Percentiles rank a stretch among this genome's conserved stretches.
Evolutionary conservation across 805 yeast genomes (phyloP).

Genomic region (Candida ficus): DNA sequence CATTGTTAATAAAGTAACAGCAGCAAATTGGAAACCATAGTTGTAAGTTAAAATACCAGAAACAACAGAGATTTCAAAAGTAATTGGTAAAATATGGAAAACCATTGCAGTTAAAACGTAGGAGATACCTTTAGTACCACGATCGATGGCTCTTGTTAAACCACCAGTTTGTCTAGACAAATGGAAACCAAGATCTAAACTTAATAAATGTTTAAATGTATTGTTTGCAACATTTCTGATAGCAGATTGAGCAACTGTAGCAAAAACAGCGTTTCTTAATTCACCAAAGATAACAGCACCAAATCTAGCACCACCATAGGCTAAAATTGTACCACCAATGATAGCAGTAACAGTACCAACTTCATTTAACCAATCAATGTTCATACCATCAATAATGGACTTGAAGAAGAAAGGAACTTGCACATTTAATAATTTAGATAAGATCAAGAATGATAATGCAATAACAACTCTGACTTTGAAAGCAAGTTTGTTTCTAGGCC

Average conservation of each 20-base stretch:
- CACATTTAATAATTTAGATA: slow-evolving; percentile 82
- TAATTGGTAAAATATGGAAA: slow-evolving; percentile 91
- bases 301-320: slow-evolving; percentile 91
- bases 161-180: slow-evolving; percentile 93
- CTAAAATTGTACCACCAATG: slow-evolving; percentile 65
- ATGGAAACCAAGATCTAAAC: slow-evolving; percentile 86
- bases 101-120: slow-evolving; percentile 94
- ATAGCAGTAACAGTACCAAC: slow-evolving; percentile 61
- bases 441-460: slow-evolving; percentile 69
- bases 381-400: slow-evolving; percentile 85
- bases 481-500: slow-evolving; percentile 72
- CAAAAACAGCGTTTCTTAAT: slow-evolving; percentile 90
- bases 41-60: slow-evolving; percentile 92
- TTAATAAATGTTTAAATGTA: slow-evolving; percentile 79
- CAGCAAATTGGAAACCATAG: slow-evolving; percentile 85
- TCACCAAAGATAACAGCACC: slow-evolving; percentile 95
- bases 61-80: slow-evolving; percentile 88
- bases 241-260: slow-evolving; percentile 92
- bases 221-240: slow-evolving; percentile 84
- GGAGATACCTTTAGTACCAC: slow-evolving; percentile 96
- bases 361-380: slow-evolving; percentile 72
- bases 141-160: slow-evolving; percentile 88
- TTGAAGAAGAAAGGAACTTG: slow-evolving; percentile 96
- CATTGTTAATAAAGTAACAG: slow-evolving; percentile 85
- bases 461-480: slow-evolving; percentile 69